Conservation (phyloP, 2,329 filamentous ascomycete genomes). For the Talaromyces rugulosus region DNA sequence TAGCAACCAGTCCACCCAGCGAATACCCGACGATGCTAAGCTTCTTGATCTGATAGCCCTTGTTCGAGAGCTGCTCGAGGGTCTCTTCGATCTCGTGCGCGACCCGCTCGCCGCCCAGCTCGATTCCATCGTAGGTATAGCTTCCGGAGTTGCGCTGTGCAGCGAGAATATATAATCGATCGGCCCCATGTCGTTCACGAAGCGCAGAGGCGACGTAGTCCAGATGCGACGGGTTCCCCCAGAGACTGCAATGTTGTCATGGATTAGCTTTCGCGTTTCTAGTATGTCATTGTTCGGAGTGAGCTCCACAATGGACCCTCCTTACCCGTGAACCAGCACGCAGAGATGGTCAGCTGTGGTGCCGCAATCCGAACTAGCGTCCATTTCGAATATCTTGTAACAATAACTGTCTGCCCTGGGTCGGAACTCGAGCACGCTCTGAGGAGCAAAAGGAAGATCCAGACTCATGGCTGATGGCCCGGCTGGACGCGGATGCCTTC, state of each 20-base stretch:
- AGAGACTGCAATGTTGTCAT: conserved; percentile 42
- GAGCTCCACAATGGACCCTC: conserved; percentile 1
- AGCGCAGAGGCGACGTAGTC: conserved; percentile 51
- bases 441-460: conserved; percentile 1
- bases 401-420: not conserved
- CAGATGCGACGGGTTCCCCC: conserved; percentile 59
- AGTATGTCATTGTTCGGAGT: not conserved
- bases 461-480: not conserved
- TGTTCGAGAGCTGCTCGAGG: conserved; percentile 49
- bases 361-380: conserved; percentile 10
- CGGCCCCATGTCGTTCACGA: conserved; percentile 45
- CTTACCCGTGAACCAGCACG: conserved; percentile 60
- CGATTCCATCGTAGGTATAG: conserved; percentile 63
- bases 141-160: conserved; percentile 54
- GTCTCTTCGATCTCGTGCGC: conserved; percentile 60
- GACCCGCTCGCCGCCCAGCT: conserved; percentile 64
- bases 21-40: conserved; percentile 88
- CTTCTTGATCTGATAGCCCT: conserved; percentile 70
- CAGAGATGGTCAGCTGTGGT: conserved; percentile 50
- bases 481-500: not conserved
- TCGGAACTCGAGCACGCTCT: conserved; percentile 6
- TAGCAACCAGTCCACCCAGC: conserved; percentile 76
- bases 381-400: conserved; percentile 12
- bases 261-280: not conserved
- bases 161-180: conserved; percentile 53